These are phyloP conservation scores for Penicillium sp. DNA, from an alignment of 2,329 filamentous ascomycete species.

Conservation along the genomic window DNA sequence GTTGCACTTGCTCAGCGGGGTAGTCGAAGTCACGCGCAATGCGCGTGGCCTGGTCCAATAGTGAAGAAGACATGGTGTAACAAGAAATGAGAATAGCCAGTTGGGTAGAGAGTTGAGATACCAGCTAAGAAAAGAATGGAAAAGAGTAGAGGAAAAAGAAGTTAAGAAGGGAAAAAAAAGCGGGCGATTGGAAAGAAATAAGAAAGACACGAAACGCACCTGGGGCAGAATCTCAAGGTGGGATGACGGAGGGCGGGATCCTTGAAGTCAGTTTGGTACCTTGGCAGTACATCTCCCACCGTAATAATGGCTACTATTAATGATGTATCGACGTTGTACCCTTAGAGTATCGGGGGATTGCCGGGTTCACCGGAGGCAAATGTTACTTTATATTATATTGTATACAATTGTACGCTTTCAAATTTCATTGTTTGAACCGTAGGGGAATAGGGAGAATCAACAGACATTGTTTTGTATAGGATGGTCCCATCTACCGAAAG, in stretches of 20 bases:
- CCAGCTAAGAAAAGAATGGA: background rate
- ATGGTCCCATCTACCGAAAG: slow-evolving; percentile 1
- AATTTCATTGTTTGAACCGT: background rate
- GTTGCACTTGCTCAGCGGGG: slow-evolving; percentile 71
- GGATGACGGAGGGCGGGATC: slow-evolving; percentile 23
- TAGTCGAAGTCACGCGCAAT: slow-evolving; percentile 86
- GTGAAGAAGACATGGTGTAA: slow-evolving; percentile 32
- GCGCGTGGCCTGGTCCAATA: slow-evolving; percentile 70
- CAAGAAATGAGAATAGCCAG: slow-evolving; percentile 5
- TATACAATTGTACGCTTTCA: background rate
- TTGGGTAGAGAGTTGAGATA: background rate
- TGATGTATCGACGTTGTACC: background rate
- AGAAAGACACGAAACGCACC: background rate
- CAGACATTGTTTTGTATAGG: background rate
- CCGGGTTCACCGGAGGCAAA: slow-evolving; percentile 23
- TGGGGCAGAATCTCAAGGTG: slow-evolving; percentile 8
- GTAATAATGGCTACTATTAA: background rate
- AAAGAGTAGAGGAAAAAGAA: background rate
- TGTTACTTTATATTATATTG: background rate
- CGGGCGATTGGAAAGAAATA: background rate
- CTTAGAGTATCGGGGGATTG: slow-evolving; percentile 8
- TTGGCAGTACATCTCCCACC: slow-evolving; percentile 4
- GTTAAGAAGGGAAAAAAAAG: slow-evolving; percentile 1
- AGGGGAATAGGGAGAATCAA: background rate
- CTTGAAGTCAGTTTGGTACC: slow-evolving; percentile 34